These are phyloP conservation scores for Oryza longistaminata DNA, from an alignment of 176 grass and related monocot species.

Conservation along the genomic window DNA sequence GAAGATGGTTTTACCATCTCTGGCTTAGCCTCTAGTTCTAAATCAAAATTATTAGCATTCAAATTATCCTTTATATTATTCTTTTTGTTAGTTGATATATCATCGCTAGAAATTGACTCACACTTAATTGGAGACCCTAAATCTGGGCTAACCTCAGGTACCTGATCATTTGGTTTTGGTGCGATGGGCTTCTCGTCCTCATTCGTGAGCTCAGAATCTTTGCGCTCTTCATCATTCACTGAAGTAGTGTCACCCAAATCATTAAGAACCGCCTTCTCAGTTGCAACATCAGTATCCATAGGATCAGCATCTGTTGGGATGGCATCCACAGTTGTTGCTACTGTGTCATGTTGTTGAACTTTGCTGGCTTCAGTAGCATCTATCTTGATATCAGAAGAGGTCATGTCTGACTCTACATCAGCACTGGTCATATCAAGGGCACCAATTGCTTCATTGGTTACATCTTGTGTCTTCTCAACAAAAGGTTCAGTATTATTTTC, in stretches of 20 bases:
- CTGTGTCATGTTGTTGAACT: conserved; percentile 36
- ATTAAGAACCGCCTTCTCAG: conserved; percentile 32
- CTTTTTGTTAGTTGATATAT: conserved; percentile 88
- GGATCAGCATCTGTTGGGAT: conserved; percentile 41
- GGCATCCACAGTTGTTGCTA: conserved; percentile 24
- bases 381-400: conserved; percentile 31
- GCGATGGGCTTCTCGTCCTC: conserved; percentile 47
- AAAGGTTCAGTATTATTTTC: conserved; percentile 25
- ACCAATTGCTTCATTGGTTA: conserved; percentile 37
- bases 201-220: conserved; percentile 45
- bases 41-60: conserved; percentile 99
- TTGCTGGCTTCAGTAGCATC: conserved; percentile 39
- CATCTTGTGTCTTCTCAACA: conserved; percentile 31
- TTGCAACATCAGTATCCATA: conserved; percentile 38
- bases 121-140: conserved; percentile 88
- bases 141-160: conserved; percentile 87
- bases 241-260: conserved; percentile 35
- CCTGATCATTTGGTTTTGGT: conserved; percentile 74
- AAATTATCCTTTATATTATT: conserved; percentile 94
- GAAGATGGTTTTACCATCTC: conserved; percentile 84
- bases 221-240: conserved; percentile 36
- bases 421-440: conserved; percentile 33
- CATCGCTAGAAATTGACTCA: conserved; percentile 93
- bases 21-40: conserved; percentile 98
- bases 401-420: conserved; percentile 39